These are phyloP conservation scores for Cryptomeria japonica DNA, from an alignment of 75 land plant species.

Conservation along the genomic window DNA sequence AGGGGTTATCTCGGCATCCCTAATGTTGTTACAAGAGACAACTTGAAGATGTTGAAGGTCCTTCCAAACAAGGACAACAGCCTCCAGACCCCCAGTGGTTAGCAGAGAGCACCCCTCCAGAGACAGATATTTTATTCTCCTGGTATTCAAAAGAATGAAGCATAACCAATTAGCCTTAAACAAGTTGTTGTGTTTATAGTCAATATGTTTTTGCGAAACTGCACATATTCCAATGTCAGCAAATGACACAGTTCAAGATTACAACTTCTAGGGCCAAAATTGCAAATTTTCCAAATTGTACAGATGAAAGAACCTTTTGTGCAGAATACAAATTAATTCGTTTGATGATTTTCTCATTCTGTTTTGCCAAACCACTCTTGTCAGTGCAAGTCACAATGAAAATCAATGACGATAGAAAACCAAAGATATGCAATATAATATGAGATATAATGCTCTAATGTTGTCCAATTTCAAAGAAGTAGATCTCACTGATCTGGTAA, in stretches of 20 bases:
- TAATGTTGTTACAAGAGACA: slow-evolving; percentile 77
- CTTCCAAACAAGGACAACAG: slow-evolving; percentile 71
- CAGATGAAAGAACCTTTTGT: not conserved
- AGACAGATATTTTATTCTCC: slow-evolving; percentile 59
- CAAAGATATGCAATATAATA: not conserved
- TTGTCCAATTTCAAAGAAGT: not conserved
- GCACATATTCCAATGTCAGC: not conserved
- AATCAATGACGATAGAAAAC: not conserved
- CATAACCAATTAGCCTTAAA: slow-evolving; percentile 4
- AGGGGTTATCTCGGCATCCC: slow-evolving; percentile 72
- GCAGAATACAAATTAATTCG: not conserved
- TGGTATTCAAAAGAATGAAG: slow-evolving; percentile 20
- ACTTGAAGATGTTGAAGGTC: slow-evolving; percentile 76
- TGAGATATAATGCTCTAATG: not conserved
- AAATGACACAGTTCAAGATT: not conserved
- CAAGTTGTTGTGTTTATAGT: not conserved
- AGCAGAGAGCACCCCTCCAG: slow-evolving; percentile 88
- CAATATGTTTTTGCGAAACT: not conserved
- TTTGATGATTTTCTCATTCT: not conserved
- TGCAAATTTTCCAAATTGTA: not conserved
- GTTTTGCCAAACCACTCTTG: not conserved
- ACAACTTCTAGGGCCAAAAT: not conserved
- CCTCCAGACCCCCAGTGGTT: slow-evolving; percentile 80
- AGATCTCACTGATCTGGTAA: not conserved
- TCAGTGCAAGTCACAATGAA: not conserved